These are phyloP conservation scores for Pulveroboletus sp. DNA, from an alignment of 1,284 basidiomycete genomes.

Conservation along the genomic window DNA sequence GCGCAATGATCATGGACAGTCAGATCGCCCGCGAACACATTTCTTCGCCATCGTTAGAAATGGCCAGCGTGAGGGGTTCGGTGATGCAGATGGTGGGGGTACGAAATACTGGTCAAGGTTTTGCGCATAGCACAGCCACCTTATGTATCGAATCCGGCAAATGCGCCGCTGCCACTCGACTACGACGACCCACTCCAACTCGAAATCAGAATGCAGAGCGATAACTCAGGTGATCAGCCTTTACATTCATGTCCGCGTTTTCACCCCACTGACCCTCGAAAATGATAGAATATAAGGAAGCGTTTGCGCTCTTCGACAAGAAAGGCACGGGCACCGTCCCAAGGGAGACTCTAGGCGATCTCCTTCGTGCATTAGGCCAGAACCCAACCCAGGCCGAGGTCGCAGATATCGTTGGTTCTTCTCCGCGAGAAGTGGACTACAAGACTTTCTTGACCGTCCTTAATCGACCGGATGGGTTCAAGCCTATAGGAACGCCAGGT, in stretches of 20 bases:
- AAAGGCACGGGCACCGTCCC: conserved; percentile 84
- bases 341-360: conserved; percentile 89
- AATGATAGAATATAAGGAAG: conserved; percentile 85
- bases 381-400: conserved; percentile 99
- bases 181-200: background rate
- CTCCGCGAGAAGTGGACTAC: conserved; percentile 64
- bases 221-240: conserved; percentile 16
- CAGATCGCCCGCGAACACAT: conserved; percentile 51
- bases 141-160: no score
- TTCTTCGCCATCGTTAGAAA: conserved; percentile 35
- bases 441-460: conserved; percentile 88
- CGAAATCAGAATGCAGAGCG: conserved; percentile 11
- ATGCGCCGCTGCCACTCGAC: no score
- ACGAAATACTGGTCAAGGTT: background rate
- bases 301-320: conserved; percentile 98
- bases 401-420: conserved; percentile 66
- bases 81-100: conserved; percentile 25
- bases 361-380: conserved; percentile 92
- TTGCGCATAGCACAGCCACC: no score
- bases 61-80: background rate
- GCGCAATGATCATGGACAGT: conserved; percentile 37
- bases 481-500: conserved; percentile 28
- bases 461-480: conserved; percentile 64
- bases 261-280: conserved; percentile 3
- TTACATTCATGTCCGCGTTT: no score